Evolutionary conservation across 2,329 filamentous ascomycete species (phyloP), one percentile per base, ranked within the genome.

Genomic region (Pleoardoris graminearum): DNA sequence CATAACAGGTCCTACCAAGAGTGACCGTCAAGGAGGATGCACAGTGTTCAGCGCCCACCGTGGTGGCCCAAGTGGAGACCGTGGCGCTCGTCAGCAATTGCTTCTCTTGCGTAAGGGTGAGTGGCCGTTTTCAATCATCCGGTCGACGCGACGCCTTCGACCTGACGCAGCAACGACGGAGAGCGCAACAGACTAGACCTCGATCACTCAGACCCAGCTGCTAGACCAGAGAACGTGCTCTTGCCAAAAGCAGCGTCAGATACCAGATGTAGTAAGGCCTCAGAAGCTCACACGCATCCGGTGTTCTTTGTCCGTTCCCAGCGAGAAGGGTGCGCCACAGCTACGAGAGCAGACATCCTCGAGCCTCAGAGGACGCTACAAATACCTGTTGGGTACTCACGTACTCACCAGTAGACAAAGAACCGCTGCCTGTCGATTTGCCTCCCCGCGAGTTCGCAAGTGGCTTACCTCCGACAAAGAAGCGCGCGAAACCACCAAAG

Each of bases 271-370:
- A 66, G 68, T 61, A 68, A 67, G 48, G 61, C 57, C 63, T 58
- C 55, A 57, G 59, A 66, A 61, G 56, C 63, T 60, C 64, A 60
- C 57, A 71, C 70, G 64, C 58, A 72, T 72, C 67, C 70, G 68
- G 69, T 60, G 57, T 61, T 58, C 70, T 72, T 74, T 74, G 71
- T 74, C 71, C 70, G 69, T 69, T 64, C 68, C 72, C 66, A 72
- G 70, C 66, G 58, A 60, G 58, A 55, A 62, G 53, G n/a, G 57
- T 65, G 59, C 61, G 59, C 63, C 66, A 60, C 57, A 64, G 61
- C 58, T 68, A 69, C 61, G 66, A 71, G 66, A 71, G 66, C 65
- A 69, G 63, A 67, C 50, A 55, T 60, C 57, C 57, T 71, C 60
- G 64, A 71, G 60, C 53, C 55, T 63, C 55, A 57, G 57, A 57